These are phyloP conservation scores for Termitomyces bulborhizus DNA, from an alignment of 768 basidiomycete species.

Conservation along the genomic window DNA sequence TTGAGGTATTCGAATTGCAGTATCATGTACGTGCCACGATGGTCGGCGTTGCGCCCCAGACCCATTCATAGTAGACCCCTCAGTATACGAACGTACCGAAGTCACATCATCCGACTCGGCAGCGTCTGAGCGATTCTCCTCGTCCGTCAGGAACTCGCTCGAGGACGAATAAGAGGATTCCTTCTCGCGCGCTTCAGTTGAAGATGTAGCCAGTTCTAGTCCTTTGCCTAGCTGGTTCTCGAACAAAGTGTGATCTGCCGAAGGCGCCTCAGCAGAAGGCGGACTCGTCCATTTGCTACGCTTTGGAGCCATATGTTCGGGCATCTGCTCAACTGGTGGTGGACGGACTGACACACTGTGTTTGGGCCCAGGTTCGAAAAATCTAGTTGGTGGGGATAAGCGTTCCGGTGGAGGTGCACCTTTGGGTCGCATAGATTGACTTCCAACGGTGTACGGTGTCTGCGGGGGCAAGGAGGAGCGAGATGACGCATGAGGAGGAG, in stretches of 20 bases:
- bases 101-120: conserved; percentile 63
- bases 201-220: conserved; percentile 62
- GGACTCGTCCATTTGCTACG: conserved; percentile 83
- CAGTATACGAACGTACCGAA: conserved; percentile 63
- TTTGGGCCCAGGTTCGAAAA: conserved; percentile 36
- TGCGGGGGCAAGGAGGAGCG: conserved; percentile 56
- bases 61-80: conserved; percentile 30
- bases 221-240: conserved; percentile 62
- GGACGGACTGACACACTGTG: conserved; percentile 31
- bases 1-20: conserved; percentile 19
- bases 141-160: conserved; percentile 63
- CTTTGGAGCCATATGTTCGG: conserved; percentile 80
- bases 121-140: conserved; percentile 51
- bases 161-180: conserved; percentile 45
- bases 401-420: conserved; percentile 33
- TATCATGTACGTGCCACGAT: conserved; percentile 39
- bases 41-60: conserved; percentile 34
- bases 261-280: conserved; percentile 70
- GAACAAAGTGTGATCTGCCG: conserved; percentile 59
- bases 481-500: conserved; percentile 39
- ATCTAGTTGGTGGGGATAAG: conserved; percentile 48
- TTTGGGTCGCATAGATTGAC: conserved; percentile 51
- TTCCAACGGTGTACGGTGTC: conserved; percentile 64
- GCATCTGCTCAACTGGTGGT: conserved; percentile 72
- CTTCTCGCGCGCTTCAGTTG: conserved; percentile 52